phyloP scores from a whole-genome alignment of 306 rosid species.

The Malus asiatica region DNA sequence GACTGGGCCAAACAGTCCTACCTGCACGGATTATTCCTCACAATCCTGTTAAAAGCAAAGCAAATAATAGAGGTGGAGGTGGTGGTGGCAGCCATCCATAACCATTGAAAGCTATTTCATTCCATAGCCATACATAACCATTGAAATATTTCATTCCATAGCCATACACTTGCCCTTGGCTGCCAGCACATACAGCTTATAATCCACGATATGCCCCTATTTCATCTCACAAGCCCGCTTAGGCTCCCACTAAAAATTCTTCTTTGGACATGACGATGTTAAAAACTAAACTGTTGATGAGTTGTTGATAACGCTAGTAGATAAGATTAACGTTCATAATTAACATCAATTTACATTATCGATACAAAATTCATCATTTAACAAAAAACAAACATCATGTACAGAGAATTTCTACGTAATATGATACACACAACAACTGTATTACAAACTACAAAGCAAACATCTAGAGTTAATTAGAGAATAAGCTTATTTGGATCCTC shows the following conservation, averaged over 20 bases:
- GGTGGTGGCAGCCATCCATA: conserved; percentile 14
- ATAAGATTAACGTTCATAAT: no score
- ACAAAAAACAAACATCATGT: neutral
- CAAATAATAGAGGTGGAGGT: conserved; percentile 15
- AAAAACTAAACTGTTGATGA: no score
- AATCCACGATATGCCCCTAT: neutral
- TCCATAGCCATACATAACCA: conserved; percentile 1
- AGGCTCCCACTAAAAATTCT: neutral
- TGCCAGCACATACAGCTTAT: conserved; percentile 18
- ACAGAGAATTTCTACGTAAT: neutral
- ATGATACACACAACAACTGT: neutral
- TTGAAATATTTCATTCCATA: neutral
- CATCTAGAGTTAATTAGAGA: conserved; percentile 10
- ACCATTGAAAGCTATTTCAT: neutral
- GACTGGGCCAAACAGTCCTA: neutral
- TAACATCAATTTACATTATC: no score
- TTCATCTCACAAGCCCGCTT: neutral
- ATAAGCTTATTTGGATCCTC: conserved; percentile 15
- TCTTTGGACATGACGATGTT: no score
- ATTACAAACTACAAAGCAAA: neutral
- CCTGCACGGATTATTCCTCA: conserved; percentile 15
- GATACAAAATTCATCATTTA: no score
- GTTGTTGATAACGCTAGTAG: no score
- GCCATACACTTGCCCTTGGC: conserved; percentile 12
- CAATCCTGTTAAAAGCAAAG: conserved; percentile 9